Evolutionary conservation across 2,329 filamentous ascomycete genomes (phyloP).

Genomic region (Colletotrichum liaoningense): DNA sequence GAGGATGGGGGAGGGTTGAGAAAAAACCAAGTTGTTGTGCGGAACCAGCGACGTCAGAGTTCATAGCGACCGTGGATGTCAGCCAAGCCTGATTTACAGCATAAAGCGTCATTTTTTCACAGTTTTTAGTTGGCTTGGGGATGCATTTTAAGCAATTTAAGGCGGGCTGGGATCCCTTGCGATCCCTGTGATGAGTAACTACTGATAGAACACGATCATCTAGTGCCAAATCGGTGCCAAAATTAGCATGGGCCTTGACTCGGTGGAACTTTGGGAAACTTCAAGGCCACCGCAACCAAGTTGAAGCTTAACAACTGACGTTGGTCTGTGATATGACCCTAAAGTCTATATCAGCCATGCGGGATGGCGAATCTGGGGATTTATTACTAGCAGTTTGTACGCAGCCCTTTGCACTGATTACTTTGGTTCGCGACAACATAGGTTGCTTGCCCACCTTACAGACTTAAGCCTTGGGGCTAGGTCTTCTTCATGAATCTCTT

Average conservation of each 20-base stretch:
- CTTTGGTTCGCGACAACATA: too few species aligned
- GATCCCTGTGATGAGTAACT: background rate
- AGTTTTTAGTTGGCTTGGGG: background rate
- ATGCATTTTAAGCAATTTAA: background rate
- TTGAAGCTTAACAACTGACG: background rate
- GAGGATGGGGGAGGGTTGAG: background rate
- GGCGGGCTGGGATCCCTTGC: background rate
- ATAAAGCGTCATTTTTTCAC: background rate
- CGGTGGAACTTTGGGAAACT: background rate
- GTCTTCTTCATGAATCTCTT: too few species aligned
- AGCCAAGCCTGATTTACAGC: background rate
- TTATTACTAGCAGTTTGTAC: background rate
- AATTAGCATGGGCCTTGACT: background rate
- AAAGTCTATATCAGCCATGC: background rate
- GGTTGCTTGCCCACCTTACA: too few species aligned
- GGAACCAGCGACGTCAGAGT: background rate
- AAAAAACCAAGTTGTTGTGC: background rate
- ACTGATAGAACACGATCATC: too few species aligned
- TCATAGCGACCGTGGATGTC: background rate
- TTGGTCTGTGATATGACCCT: background rate
- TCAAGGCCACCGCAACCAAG: background rate
- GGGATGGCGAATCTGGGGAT: background rate
- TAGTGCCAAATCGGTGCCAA: background rate
- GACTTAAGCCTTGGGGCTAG: too few species aligned
- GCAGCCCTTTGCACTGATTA: background rate